These are phyloP conservation scores for Erodium moschatum DNA, from an alignment of 441 rosid genomes.

Conservation along the genomic window DNA sequence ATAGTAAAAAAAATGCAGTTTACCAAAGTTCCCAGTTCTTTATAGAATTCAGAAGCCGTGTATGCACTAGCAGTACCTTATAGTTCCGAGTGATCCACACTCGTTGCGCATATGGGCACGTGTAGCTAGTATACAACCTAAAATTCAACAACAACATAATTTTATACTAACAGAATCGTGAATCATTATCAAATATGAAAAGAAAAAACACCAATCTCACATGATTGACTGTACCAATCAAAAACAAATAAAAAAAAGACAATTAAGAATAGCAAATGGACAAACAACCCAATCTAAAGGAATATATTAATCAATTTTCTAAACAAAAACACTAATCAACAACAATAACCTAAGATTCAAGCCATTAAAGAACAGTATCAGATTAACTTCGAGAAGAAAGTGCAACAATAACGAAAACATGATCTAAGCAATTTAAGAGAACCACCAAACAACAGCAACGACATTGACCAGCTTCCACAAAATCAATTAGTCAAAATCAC, in stretches of 20 bases:
- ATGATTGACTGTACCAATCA: not conserved
- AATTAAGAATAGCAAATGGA: too few species aligned
- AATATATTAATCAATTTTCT: too few species aligned
- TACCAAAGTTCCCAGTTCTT: not conserved
- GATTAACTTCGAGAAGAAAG: too few species aligned
- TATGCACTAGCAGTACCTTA: slow-evolving; percentile 36
- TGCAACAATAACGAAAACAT: too few species aligned
- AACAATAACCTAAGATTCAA: too few species aligned
- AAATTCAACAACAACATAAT: not conserved
- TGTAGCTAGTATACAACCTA: slow-evolving; percentile 66
- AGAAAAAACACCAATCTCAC: not conserved
- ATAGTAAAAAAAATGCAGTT: not conserved
- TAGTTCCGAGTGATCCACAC: slow-evolving; percentile 68
- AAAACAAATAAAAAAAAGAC: not conserved
- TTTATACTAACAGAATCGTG: not conserved
- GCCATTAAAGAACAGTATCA: too few species aligned
- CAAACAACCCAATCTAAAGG: too few species aligned
- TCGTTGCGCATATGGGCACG: slow-evolving; percentile 75
- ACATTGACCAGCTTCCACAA: too few species aligned
- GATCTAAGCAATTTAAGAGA: not conserved
- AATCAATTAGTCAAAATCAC: too few species aligned
- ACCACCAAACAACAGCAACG: not conserved
- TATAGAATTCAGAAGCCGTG: not conserved
- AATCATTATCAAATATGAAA: not conserved
- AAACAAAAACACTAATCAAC: too few species aligned